A percentile compares a stretch with the other conserved stretches of the same genome.
Evolutionary conservation across 192 early-diverging fungal species (phyloP).

Genomic region (Coemansia sp.): DNA sequence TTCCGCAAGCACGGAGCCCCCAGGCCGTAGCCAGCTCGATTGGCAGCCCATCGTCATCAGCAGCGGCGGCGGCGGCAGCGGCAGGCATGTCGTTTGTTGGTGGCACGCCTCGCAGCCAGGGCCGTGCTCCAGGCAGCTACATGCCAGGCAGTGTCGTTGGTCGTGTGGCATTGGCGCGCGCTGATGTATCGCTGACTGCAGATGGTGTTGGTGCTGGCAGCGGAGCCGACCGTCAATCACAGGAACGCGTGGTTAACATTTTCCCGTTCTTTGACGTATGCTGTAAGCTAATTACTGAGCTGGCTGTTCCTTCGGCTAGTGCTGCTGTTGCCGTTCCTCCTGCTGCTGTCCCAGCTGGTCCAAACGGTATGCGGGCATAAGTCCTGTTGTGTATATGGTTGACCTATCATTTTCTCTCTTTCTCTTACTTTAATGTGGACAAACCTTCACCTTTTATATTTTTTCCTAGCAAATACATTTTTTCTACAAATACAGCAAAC

Average conservation of each 20-base stretch:
- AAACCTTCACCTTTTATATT: no score
- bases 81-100: constrained; percentile 20
- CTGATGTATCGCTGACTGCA: constrained; percentile 49
- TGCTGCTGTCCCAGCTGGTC: background rate
- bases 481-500: background rate
- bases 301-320: constrained; percentile 65
- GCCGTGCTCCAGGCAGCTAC: constrained; percentile 46
- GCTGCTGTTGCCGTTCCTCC: background rate
- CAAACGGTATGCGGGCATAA: background rate
- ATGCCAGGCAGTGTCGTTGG: constrained; percentile 52
- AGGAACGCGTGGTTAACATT: constrained; percentile 56
- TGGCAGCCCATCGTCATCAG: constrained; percentile 22
- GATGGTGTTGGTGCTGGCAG: constrained; percentile 48
- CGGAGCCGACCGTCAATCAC: constrained; percentile 46
- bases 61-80: no score
- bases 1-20: no score
- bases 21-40: constrained; percentile 27
- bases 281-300: constrained; percentile 87
- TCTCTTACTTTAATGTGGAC: background rate
- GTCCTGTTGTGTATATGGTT: no score
- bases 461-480: no score
- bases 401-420: background rate
- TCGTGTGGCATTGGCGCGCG: constrained; percentile 42
- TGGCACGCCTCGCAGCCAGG: constrained; percentile 51
- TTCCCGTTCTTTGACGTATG: constrained; percentile 98